A percentile compares a stretch with the other conserved stretches of the same genome.
These are phyloP conservation scores for Cryptococcus wingfieldii DNA, from an alignment of 1,284 basidiomycete species.

Conservation along the genomic window DNA sequence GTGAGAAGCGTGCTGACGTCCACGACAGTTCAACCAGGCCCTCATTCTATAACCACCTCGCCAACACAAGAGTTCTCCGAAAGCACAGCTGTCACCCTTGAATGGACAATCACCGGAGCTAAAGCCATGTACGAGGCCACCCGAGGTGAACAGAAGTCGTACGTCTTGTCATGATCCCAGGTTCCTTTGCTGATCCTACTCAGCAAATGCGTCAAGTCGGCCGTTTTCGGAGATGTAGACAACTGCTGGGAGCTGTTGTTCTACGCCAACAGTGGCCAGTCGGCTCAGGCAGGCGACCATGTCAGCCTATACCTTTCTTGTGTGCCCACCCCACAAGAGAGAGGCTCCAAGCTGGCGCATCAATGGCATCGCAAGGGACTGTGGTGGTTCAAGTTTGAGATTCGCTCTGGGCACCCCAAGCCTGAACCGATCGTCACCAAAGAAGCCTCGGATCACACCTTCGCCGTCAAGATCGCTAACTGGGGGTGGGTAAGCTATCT, in stretches of 20 bases:
- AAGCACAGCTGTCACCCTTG: slow-evolving; percentile 62
- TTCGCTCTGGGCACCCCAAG: slow-evolving; percentile 54
- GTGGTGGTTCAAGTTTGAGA: slow-evolving; percentile 78
- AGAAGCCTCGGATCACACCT: slow-evolving; percentile 78
- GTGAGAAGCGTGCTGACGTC: neutral
- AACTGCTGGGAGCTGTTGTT: slow-evolving; percentile 62
- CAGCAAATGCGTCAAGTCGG: slow-evolving; percentile 49
- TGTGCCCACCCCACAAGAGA: slow-evolving; percentile 72
- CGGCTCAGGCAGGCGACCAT: slow-evolving; percentile 50
- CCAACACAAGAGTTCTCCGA: slow-evolving; percentile 51
- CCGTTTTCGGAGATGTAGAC: slow-evolving; percentile 48
- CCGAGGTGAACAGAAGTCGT: slow-evolving; percentile 47
- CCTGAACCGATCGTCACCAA: slow-evolving; percentile 54
- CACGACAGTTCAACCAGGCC: slow-evolving; percentile 9
- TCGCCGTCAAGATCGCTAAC: slow-evolving; percentile 75
- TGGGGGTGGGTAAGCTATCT: slow-evolving; percentile 80
- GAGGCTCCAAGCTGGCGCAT: slow-evolving; percentile 60
- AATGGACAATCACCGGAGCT: slow-evolving; percentile 68
- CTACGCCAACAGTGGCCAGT: slow-evolving; percentile 71
- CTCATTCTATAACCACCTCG: neutral
- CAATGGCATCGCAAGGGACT: slow-evolving; percentile 77
- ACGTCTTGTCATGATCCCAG: slow-evolving; percentile 11
- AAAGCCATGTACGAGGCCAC: slow-evolving; percentile 68
- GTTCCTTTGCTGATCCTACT: neutral
- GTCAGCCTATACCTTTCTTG: slow-evolving; percentile 74